Evolutionary conservation across 2,329 filamentous ascomycete species (phyloP), one percentile per base, ranked within the genome.

Genomic region (Claviceps digitariae): DNA sequence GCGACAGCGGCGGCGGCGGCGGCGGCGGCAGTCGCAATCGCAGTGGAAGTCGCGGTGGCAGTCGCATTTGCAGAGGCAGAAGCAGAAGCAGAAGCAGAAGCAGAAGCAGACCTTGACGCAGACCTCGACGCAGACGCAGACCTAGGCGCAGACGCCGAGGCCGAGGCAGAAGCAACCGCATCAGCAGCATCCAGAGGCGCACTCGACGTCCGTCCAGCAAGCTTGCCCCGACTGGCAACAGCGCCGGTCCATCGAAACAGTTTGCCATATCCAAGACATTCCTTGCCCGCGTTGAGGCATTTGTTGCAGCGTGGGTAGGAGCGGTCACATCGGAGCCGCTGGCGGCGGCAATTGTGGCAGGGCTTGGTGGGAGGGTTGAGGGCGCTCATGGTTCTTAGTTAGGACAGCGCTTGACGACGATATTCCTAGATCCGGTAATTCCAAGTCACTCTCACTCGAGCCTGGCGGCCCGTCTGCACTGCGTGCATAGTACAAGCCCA

Each of bases 341-440:
- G 71, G 52, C 74, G 73, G 51, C 75, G 72, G 63, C 76, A 79
- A 65, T 77, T 78, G 66, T 79, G 76, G 61, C 76, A 79, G 45
- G 67, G 62, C 58, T 69, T 69, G 50, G 59, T 60, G 55, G 63
- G 63, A 57, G 56, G 56, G 51, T 61, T 54, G 51, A 52, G 44
- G 46, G 45, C 34, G 51, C 45, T 48, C 51, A 52, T 52, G n/a
- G 44, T 52, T 41, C 13, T 25, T 27, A 48, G 23, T 41, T 40
- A 3, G 50, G 50, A 40, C 41, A 45, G 44, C 23, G 23, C 27
- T 52, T 34, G 51, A 52, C 36, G 51, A 52, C 45, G 25, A 47
- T 13, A 29, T 46, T 45, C 23, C 49, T 54, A 38, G 12, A 20
- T 50, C 38, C 13, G 49, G 50, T 23, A 48, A 48, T 56, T 49